Evolutionary conservation across 2,329 filamentous ascomycete species (phyloP), one percentile per base, ranked within the genome.

Genomic region (Paramyrothecium roridum): DNA sequence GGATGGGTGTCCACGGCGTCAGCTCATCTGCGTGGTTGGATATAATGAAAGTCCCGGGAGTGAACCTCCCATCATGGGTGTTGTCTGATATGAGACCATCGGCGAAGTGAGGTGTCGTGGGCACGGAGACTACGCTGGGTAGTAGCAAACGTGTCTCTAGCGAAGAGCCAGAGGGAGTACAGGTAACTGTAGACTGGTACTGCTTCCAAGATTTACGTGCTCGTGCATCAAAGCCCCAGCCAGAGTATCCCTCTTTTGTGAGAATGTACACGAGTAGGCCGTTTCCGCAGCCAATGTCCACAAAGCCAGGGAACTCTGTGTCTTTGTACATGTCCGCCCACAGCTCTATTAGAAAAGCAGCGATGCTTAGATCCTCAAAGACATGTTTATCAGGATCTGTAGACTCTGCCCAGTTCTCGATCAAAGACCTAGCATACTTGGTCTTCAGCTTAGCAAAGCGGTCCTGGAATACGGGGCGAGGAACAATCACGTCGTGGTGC

Each of bases 11-110:
- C 95, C 95, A 99, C 1, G 91, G 85, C 0, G 95, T 99, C 16
- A 99, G 81, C 73, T 99, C 93, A 68, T 99, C 95, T 12, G 93
- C 93, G 70, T 99, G 95, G 67, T 99, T 99, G 50, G 92, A 96
- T 59, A 99, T 89, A 64, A 99, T 91, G 71, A 99, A 99, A 0
- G 91, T 96, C 26, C 85, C 85, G 17, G 72, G 69, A 0, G 84
- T 79, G 65, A 98, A 96, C 11, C 79, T 66, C 37, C 93, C 95
- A 58, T 78, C 70, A 64, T 85, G 80, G 17, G 78, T 67, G 6
- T 56, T 57, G 4, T 62, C 54, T 3, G 56, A n/a, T 21, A 48
- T 45, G 3, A 56, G 34, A 1, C 61, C 57, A 4, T 57, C 60
- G 10, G 55, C 50, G n/a, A 58, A 60, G 11, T 58, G 52, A 26